Base-by-base conservation (phyloP, 1,284 basidiomycete species). In the Ceratobasidium sp. region DNA sequence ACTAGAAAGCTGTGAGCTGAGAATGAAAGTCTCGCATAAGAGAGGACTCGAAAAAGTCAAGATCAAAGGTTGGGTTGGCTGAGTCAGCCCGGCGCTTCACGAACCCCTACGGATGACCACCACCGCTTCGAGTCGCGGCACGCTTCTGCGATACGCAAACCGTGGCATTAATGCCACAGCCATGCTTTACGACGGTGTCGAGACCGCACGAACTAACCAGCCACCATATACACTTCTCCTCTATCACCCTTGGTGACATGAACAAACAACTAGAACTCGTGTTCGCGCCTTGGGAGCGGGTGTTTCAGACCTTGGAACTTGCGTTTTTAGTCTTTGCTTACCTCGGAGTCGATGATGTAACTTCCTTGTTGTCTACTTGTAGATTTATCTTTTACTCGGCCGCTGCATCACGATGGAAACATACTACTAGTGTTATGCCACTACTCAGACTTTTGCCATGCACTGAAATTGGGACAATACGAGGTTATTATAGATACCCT, bases 31-130 rank as follows among this genome's bases (percentile, higher is more conserved):
- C 23, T 9, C 10, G 3, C 26, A 51, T 53, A 4, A 33, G 23
- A n/a, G 26, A 23, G 26, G 26, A 15, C n/a, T 15, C 53, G 28
- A 53, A 58, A 28, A 23, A 58, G 15, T 18, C 39, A 20, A 44
- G 55, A 3, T 46, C 26, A 75, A 75, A 75, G 55, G 2, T 26
- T 75, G 63, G 46, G 20, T 46, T 55, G 26, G 69, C 69, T 71
- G 69, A 71, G 28, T 71, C 69, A 71, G 15, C 69, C 28, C 18
- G 56, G 69, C 69, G 69, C 49, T 53, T 51, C 9, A 51, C 15
- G 2, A 33, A 44, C 61, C 39, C 42, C 42, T 42, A 18, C 61
- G 44, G 40, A 15, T 26, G 18, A 46, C 61, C 61, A 40, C 61
- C 61, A 64, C 61, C 20, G 20, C 40, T 10, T 18, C 15, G 18